These are phyloP conservation scores for Pythium chondricola DNA, from an alignment of 352 stramenopile genomes.

Conservation along the genomic window DNA sequence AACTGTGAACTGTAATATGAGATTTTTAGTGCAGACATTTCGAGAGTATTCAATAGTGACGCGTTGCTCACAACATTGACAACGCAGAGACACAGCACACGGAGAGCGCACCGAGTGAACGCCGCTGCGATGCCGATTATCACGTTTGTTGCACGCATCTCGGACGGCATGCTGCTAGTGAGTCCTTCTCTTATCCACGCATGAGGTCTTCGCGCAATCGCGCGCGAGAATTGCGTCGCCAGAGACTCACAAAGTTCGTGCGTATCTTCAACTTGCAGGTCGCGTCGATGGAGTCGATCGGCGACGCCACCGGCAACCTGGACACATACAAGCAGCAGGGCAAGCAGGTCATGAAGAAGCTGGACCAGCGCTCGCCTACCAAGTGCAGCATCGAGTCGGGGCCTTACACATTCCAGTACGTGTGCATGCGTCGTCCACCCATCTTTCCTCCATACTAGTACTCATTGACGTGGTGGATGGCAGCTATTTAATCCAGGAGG, in stretches of 20 bases:
- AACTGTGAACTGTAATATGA: no score
- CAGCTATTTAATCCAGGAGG: conserved; percentile 96
- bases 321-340: conserved; percentile 90
- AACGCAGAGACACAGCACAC: no score
- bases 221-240: no score
- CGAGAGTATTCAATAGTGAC: conserved; percentile 17
- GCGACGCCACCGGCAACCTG: conserved; percentile 73
- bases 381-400: conserved; percentile 94
- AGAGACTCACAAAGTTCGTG: no score
- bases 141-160: conserved; percentile 92
- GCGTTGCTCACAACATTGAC: no score
- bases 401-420: conserved; percentile 89
- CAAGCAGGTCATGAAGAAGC: conserved; percentile 92
- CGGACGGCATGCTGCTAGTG: conserved; percentile 91
- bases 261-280: conserved; percentile 40
- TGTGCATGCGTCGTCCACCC: no score
- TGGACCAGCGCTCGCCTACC: conserved; percentile 87
- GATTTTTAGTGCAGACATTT: not conserved
- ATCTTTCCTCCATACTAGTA: not conserved
- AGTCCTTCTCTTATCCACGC: conserved; percentile 9
- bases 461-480: not conserved
- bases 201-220: not conserved
- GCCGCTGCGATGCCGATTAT: conserved; percentile 94
- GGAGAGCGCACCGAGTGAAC: no score
- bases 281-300: conserved; percentile 90